Conservation (phyloP, 2,329 filamentous ascomycete species). For the Zalaria obscura region DNA sequence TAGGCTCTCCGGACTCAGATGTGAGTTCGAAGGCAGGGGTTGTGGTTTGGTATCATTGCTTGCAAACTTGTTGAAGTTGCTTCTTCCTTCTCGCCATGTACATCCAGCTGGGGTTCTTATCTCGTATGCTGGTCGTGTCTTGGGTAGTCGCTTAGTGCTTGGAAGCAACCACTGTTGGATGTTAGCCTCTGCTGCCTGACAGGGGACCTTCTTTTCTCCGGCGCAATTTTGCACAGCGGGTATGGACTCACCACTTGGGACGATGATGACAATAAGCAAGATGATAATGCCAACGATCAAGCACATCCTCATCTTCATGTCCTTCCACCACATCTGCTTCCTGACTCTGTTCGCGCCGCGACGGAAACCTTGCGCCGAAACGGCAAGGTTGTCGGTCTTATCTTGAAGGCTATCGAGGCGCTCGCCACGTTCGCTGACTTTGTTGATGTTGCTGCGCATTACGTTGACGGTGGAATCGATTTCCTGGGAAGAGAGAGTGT, state of each 20-base stretch:
- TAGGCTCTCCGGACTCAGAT: no score
- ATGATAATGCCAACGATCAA: conserved; percentile 83
- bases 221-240: not conserved
- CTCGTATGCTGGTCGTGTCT: no score
- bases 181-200: no score
- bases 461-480: conserved; percentile 90
- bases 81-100: no score
- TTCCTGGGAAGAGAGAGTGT: conserved; percentile 47
- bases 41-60: no score
- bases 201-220: not conserved
- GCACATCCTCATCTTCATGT: conserved; percentile 99
- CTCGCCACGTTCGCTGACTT: conserved; percentile 85
- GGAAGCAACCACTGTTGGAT: not conserved
- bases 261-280: conserved; percentile 83
- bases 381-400: conserved; percentile 86
- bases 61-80: no score
- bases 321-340: conserved; percentile 98
- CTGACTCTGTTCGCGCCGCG: conserved; percentile 91
- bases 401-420: conserved; percentile 77
- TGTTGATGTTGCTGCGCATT: conserved; percentile 97
- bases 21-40: no score
- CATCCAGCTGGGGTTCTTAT: no score
- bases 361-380: conserved; percentile 88
- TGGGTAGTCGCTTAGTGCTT: not conserved
- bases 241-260: conserved; percentile 56